Conservation (phyloP, 257 asterid species). For the Anisodus acutangulus region DNA sequence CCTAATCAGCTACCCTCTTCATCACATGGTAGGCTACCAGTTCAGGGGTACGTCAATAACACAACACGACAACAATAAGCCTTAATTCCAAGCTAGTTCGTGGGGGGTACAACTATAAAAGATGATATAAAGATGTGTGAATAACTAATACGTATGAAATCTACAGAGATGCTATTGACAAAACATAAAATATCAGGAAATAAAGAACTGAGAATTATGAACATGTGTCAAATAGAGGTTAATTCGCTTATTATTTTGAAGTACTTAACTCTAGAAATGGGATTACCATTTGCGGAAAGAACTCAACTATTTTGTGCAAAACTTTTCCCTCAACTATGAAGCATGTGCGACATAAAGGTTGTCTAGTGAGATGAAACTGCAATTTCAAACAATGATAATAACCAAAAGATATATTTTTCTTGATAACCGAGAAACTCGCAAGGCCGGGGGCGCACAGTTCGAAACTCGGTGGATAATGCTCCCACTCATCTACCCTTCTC, state of each 20-base stretch:
- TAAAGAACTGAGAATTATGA: background rate
- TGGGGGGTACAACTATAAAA: too few relatives aligned
- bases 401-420: background rate
- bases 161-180: background rate
- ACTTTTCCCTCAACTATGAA: background rate
- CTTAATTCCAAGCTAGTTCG: too few relatives aligned
- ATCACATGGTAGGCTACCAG: background rate
- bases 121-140: too few relatives aligned
- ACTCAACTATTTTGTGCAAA: background rate
- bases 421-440: background rate
- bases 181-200: background rate
- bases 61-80: too few relatives aligned
- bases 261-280: background rate
- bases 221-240: background rate
- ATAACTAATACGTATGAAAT: too few relatives aligned
- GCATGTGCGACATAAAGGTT: background rate
- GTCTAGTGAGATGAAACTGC: background rate
- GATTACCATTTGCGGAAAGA: background rate
- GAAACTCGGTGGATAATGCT: background rate
- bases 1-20: background rate
- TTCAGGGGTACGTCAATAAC: too few relatives aligned
- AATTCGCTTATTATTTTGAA: background rate
- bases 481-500: background rate
- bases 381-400: background rate
- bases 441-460: background rate